These are phyloP conservation scores for Ilex paraguariensis DNA, from an alignment of 305 asterid species.

Conservation along the genomic window DNA sequence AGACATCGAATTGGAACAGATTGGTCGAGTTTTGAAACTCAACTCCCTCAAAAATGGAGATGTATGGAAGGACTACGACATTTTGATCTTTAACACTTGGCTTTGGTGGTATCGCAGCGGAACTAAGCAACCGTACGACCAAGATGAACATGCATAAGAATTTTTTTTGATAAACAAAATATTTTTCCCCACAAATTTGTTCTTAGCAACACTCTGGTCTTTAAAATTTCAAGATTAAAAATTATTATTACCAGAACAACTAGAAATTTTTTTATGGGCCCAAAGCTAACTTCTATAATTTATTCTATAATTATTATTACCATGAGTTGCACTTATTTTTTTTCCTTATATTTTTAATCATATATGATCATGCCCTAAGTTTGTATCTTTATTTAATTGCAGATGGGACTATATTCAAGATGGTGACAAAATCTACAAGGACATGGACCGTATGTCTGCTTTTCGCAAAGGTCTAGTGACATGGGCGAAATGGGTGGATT, in stretches of 20 bases:
- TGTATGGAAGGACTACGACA: conserved; percentile 48
- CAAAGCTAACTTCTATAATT: no score
- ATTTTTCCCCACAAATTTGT: no score
- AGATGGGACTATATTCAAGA: conserved; percentile 61
- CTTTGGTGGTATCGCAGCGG: conserved; percentile 73
- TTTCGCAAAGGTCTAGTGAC: conserved; percentile 41
- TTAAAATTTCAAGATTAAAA: no score
- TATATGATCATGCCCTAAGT: background rate
- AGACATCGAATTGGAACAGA: conserved; percentile 34
- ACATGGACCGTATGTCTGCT: conserved; percentile 61
- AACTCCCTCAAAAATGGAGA: conserved; percentile 48
- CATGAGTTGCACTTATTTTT: background rate
- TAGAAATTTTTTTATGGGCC: no score
- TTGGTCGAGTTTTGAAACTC: conserved; percentile 55
- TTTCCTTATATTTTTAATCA: background rate
- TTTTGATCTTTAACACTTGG: conserved; percentile 67
- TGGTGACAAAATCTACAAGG: conserved; percentile 33
- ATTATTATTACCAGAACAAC: no score
- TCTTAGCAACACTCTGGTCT: no score
- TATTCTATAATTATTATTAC: no score
- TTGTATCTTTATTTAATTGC: background rate
- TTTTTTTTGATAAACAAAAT: no score
- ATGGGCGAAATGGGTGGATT: conserved; percentile 61
- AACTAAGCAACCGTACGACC: conserved; percentile 48
- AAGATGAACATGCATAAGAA: background rate